These are phyloP conservation scores for Mycothermus thermophilus DNA, from an alignment of 495 filamentous ascomycete species.

Conservation along the genomic window DNA sequence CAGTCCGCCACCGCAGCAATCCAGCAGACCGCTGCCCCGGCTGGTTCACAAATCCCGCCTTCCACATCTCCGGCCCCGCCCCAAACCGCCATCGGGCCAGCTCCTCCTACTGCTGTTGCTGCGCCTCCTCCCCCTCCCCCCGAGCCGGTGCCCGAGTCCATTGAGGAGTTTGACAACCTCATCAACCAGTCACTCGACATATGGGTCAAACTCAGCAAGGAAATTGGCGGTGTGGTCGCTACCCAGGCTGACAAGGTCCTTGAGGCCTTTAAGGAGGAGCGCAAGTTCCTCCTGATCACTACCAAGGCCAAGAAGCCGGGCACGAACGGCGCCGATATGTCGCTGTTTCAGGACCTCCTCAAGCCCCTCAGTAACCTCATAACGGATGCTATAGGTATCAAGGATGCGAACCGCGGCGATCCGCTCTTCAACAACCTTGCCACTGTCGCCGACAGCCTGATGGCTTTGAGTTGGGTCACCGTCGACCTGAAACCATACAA, in stretches of 20 bases:
- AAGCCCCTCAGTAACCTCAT: slow-evolving; percentile 71
- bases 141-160: slow-evolving; percentile 55
- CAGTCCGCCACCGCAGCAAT: slow-evolving; percentile 28
- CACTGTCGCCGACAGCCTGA: slow-evolving; percentile 78
- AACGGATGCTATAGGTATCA: slow-evolving; percentile 58
- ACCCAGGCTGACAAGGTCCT: slow-evolving; percentile 47
- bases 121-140: slow-evolving; percentile 28
- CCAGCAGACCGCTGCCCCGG: slow-evolving; percentile 22
- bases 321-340: slow-evolving; percentile 48
- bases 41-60: slow-evolving; percentile 17
- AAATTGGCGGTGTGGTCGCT: slow-evolving; percentile 61
- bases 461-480: slow-evolving; percentile 72
- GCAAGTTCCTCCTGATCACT: slow-evolving; percentile 74
- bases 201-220: slow-evolving; percentile 63
- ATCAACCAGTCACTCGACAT: slow-evolving; percentile 60
- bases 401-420: slow-evolving; percentile 60
- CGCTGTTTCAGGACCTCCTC: slow-evolving; percentile 48
- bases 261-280: slow-evolving; percentile 59
- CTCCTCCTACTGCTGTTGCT: slow-evolving; percentile 12
- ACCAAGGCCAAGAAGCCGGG: slow-evolving; percentile 90
- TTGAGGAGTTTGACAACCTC: slow-evolving; percentile 76
- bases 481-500: slow-evolving; percentile 66
- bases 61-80: slow-evolving; percentile 15
- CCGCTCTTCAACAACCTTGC: slow-evolving; percentile 64
- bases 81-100: slow-evolving; percentile 10